phyloP scores from a whole-genome alignment of 2,329 filamentous ascomycete species.

The Fusarium oligoseptatum region DNA sequence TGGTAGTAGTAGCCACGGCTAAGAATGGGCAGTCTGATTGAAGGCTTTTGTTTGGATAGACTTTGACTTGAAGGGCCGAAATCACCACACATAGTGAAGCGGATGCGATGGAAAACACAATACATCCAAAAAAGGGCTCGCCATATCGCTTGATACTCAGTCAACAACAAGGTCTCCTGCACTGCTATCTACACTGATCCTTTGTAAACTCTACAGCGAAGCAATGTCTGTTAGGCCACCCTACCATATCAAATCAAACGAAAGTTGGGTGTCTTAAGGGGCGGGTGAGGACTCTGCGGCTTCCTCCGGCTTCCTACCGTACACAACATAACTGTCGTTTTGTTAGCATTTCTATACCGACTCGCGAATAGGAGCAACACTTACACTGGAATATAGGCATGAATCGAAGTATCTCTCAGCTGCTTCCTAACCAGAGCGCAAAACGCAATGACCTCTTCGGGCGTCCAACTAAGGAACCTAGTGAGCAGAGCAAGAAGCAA shows the following conservation, averaged over 20 bases:
- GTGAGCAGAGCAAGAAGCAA: conserved; percentile 14
- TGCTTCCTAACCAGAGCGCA: conserved; percentile 3
- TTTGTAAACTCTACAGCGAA: no score
- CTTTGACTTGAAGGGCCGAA: no score
- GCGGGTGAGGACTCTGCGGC: not conserved
- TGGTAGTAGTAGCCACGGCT: not conserved
- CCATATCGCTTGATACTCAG: no score
- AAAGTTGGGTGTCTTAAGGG: not conserved
- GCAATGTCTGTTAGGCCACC: no score
- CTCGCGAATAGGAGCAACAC: not conserved
- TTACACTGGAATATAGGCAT: conserved; percentile 19
- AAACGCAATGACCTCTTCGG: conserved; percentile 12
- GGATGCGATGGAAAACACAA: no score
- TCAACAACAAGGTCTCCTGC: no score
- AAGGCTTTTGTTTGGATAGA: no score
- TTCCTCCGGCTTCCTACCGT: not conserved
- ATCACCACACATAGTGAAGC: no score
- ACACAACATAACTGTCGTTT: not conserved
- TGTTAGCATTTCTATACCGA: not conserved
- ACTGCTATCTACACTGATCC: no score
- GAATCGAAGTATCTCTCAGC: conserved; percentile 6
- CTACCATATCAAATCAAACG: no score
- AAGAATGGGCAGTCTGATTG: no score
- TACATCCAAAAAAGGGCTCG: no score
- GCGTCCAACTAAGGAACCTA: conserved; percentile 5